phyloP scores from a whole-genome alignment of 108 stramenopile genomes.

The Cyclotella atomus region DNA sequence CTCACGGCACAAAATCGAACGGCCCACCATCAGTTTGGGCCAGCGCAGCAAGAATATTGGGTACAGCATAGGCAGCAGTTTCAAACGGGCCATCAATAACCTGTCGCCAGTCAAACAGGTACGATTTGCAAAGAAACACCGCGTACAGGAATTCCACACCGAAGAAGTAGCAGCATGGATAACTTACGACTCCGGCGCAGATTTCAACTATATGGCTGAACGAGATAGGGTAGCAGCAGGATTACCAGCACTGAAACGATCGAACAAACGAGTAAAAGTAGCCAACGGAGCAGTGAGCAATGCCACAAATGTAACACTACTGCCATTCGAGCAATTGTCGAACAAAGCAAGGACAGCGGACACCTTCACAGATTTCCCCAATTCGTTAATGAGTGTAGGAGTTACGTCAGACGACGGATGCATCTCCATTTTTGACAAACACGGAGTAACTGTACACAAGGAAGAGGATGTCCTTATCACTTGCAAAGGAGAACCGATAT shows the following conservation, averaged over 20 bases:
- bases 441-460: neutral
- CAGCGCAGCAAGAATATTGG: neutral
- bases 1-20: neutral
- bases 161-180: neutral
- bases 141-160: neutral
- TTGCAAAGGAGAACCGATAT: neutral
- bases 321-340: neutral
- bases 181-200: neutral
- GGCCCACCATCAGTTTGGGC: neutral
- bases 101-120: neutral
- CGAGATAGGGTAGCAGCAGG: neutral
- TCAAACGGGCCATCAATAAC: neutral
- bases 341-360: neutral
- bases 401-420: neutral
- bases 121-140: neutral
- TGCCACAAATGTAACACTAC: neutral
- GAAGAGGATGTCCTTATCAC: neutral
- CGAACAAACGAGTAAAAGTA: neutral
- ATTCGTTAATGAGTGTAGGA: neutral
- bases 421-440: neutral
- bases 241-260: neutral
- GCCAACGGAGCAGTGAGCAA: neutral
- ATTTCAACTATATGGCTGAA: neutral
- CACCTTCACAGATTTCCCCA: neutral
- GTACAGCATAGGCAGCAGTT: neutral